Conservation (phyloP, 192 early-diverging fungal species). For the Bifiguratus adelaidae region DNA sequence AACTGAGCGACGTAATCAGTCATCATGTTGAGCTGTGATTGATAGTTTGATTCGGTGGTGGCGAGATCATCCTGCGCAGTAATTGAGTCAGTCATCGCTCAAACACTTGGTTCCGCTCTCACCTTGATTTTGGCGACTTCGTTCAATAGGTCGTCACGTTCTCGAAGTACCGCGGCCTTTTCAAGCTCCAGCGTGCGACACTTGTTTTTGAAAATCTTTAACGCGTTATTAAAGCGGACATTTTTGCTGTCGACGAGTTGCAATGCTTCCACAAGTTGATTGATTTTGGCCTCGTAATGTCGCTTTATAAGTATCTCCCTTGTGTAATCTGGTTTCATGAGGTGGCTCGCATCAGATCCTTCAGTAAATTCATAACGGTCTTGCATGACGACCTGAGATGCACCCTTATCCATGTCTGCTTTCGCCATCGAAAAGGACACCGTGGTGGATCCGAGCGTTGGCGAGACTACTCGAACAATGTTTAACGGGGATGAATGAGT, state of each 20-base stretch:
- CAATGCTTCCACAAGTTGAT: constrained; percentile 23
- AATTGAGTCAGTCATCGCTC: constrained; percentile 10
- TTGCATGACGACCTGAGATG: too few species aligned
- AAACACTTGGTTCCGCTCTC: constrained; percentile 3
- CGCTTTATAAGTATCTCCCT: too few species aligned
- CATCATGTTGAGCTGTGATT: constrained; percentile 30
- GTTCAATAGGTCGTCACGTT: not conserved
- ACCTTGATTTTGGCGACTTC: not conserved
- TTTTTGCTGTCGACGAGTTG: constrained; percentile 2
- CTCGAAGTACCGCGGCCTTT: not conserved
- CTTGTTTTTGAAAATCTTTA: not conserved
- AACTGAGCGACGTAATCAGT: constrained; percentile 17
- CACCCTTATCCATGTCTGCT: too few species aligned
- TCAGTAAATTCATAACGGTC: too few species aligned
- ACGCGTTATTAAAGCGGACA: not conserved
- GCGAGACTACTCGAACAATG: too few species aligned
- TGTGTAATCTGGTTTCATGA: too few species aligned
- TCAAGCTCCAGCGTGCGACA: not conserved
- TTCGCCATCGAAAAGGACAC: too few species aligned
- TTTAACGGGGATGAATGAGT: too few species aligned
- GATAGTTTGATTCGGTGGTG: constrained; percentile 21
- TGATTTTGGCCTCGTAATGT: constrained; percentile 28
- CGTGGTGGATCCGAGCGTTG: too few species aligned
- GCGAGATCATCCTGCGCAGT: constrained; percentile 18
- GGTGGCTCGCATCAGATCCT: too few species aligned